phyloP scores from a whole-genome alignment of 768 basidiomycete genomes.

The Psilocybe subaeruginosa region DNA sequence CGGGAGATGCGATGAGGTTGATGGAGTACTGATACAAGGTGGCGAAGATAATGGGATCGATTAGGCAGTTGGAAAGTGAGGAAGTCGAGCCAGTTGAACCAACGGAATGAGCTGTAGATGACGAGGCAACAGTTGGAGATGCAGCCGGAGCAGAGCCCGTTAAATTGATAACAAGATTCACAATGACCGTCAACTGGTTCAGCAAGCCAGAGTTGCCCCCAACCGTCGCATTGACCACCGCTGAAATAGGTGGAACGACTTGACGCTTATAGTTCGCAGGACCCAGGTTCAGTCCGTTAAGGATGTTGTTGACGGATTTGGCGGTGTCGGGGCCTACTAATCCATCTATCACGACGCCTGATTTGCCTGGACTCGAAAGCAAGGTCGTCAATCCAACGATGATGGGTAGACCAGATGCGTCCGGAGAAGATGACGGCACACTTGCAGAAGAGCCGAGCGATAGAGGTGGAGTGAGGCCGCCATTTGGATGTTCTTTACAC shows the following conservation, averaged over 20 bases:
- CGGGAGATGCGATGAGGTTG: not conserved
- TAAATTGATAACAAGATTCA: conserved; percentile 22
- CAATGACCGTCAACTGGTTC: conserved; percentile 19
- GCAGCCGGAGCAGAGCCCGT: conserved; percentile 3
- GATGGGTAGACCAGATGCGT: conserved; percentile 3
- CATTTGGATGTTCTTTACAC: conserved; percentile 11
- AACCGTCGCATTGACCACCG: conserved; percentile 11
- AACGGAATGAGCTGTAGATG: not conserved
- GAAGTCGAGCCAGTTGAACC: not conserved
- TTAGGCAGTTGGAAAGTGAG: not conserved
- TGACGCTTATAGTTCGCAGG: conserved; percentile 18
- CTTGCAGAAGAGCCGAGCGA: not conserved
- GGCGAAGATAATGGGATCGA: not conserved
- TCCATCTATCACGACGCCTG: conserved; percentile 15
- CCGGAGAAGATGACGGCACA: not conserved
- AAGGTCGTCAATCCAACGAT: conserved; percentile 19
- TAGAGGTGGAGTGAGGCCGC: not conserved
- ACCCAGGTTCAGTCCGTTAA: conserved; percentile 16
- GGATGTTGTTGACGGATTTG: conserved; percentile 11
- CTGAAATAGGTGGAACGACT: not conserved
- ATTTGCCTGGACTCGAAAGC: conserved; percentile 14
- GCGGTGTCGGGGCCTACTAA: conserved; percentile 12
- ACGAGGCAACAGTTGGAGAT: not conserved
- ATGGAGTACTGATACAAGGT: not conserved
- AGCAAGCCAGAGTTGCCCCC: conserved; percentile 17